Evolutionary conservation across 306 rosid genomes (phyloP).

Genomic region (Sicyos edulis): DNA sequence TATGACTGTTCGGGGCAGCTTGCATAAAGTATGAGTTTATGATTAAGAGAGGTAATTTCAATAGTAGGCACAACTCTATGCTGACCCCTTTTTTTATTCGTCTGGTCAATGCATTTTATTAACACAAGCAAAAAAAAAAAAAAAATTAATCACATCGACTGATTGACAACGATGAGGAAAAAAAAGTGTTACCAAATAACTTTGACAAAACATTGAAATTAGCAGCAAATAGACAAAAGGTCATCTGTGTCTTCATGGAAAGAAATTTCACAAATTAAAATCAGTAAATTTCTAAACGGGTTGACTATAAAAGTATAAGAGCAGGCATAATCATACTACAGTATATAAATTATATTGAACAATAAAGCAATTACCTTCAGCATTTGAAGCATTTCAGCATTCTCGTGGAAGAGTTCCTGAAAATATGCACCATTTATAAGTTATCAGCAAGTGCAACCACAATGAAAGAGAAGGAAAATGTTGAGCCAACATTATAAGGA

Average conservation of each 20-base stretch:
- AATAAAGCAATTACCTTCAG: slow-evolving; percentile 46
- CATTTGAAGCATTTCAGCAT: slow-evolving; percentile 50
- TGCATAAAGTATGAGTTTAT: too few species aligned
- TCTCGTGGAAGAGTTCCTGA: slow-evolving; percentile 59
- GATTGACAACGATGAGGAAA: neutral
- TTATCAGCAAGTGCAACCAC: slow-evolving; percentile 16
- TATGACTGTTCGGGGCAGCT: neutral
- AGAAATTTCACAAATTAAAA: neutral
- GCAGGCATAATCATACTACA: neutral
- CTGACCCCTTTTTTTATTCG: neutral
- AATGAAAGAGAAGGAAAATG: slow-evolving; percentile 14
- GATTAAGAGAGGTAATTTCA: neutral
- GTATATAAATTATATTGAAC: slow-evolving; percentile 21
- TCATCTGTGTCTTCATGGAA: neutral
- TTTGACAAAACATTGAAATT: neutral
- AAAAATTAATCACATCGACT: neutral
- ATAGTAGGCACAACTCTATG: neutral
- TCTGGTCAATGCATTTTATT: slow-evolving; percentile 1
- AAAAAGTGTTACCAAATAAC: neutral
- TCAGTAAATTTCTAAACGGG: neutral
- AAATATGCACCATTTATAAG: slow-evolving; percentile 23
- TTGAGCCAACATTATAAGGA: slow-evolving; percentile 9
- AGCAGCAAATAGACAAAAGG: neutral
- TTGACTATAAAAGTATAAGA: neutral
- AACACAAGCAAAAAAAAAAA: neutral